Percentiles rank a stretch among this genome's conserved stretches.
Evolutionary conservation across 176 grass and related monocot species (phyloP).

Genomic region (Elymus sibiricus): DNA sequence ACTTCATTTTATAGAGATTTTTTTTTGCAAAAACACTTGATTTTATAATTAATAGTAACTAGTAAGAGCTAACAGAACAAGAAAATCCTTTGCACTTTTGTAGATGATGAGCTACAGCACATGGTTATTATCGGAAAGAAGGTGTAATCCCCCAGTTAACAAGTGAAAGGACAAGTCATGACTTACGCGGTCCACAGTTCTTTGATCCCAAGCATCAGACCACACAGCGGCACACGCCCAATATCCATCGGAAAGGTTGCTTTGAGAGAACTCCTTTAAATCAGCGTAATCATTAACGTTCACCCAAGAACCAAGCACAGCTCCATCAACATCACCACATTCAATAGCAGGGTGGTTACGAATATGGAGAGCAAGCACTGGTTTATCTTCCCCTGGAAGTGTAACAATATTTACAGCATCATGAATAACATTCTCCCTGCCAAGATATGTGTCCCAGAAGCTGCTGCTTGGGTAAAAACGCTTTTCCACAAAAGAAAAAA

Average conservation of each 20-base stretch:
- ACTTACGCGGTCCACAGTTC: conserved; percentile 91
- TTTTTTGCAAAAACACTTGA: background rate
- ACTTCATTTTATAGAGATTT: conserved; percentile 12
- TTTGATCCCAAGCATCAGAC: conserved; percentile 88
- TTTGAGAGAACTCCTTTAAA: conserved; percentile 42
- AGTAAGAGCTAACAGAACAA: background rate
- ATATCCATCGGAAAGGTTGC: conserved; percentile 51
- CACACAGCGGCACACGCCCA: conserved; percentile 92
- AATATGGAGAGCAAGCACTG: conserved; percentile 51
- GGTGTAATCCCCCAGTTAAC: conserved; percentile 14
- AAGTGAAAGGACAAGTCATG: conserved; percentile 25
- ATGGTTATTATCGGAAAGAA: conserved; percentile 23
- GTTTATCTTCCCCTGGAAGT: conserved; percentile 54
- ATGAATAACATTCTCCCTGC: conserved; percentile 50
- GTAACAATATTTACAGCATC: conserved; percentile 44
- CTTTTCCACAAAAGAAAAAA: conserved; percentile 51
- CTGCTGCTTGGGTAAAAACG: conserved; percentile 83
- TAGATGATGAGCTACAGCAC: conserved; percentile 23
- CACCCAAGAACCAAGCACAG: conserved; percentile 74
- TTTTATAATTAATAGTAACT: background rate
- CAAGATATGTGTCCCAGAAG: conserved; percentile 74
- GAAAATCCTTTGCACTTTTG: conserved; percentile 8
- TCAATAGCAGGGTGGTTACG: conserved; percentile 34
- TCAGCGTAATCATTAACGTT: conserved; percentile 46
- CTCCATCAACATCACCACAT: conserved; percentile 92